A percentile compares a stretch with the other conserved stretches of the same genome.
These are phyloP conservation scores for Phaeotremella skinneri DNA, from an alignment of 768 basidiomycete genomes.

Conservation along the genomic window DNA sequence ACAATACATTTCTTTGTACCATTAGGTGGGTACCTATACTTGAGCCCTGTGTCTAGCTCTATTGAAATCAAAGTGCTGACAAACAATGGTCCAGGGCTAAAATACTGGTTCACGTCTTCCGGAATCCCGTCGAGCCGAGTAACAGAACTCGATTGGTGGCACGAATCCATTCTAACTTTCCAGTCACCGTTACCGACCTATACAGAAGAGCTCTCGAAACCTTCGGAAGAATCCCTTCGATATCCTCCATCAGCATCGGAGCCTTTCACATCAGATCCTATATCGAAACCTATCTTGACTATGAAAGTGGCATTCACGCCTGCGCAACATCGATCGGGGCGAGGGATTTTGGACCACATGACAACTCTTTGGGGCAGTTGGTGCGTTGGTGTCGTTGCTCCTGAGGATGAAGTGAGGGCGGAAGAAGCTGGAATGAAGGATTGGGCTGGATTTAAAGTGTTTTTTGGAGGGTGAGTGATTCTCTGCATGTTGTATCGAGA, in stretches of 20 bases:
- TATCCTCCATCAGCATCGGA: not conserved
- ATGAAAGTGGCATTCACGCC: constrained; percentile 50
- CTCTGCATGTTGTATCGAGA: not conserved
- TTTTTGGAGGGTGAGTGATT: constrained; percentile 47
- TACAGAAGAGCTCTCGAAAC: constrained; percentile 1
- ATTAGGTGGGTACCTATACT: constrained; percentile 24
- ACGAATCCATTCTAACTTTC: constrained; percentile 41
- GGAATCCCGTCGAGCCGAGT: constrained; percentile 40
- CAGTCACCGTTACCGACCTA: constrained; percentile 3
- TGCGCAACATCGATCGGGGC: constrained; percentile 49
- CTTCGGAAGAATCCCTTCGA: not conserved
- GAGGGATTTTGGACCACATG: constrained; percentile 49
- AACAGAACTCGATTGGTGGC: constrained; percentile 50
- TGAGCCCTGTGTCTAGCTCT: not conserved
- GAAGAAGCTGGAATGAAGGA: constrained; percentile 34
- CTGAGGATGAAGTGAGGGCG: constrained; percentile 15
- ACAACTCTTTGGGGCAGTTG: constrained; percentile 50
- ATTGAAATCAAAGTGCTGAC: not conserved
- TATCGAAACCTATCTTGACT: constrained; percentile 18
- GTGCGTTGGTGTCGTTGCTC: constrained; percentile 41
- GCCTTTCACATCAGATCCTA: not conserved
- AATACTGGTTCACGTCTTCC: constrained; percentile 45
- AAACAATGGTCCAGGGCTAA: constrained; percentile 29
- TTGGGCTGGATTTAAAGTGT: constrained; percentile 45
- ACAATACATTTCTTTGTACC: constrained; percentile 51